Base-by-base conservation (phyloP, 1,139 yeast genomes). In the Pneumocystis carinii region DNA sequence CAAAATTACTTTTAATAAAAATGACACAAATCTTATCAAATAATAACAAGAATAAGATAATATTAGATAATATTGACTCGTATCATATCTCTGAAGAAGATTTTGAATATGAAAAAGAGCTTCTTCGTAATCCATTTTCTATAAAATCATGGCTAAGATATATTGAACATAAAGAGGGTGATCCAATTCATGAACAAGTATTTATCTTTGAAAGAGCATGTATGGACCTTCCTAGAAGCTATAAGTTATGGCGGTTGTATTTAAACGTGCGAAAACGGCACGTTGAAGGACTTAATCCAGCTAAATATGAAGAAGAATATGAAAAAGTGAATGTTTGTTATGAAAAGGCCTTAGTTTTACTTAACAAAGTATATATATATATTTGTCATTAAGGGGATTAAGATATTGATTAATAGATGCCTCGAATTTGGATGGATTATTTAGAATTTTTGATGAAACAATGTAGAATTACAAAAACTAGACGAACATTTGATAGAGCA, bases 161-260 rank as follows among this genome's bases (percentile, higher is more conserved):
- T 71, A 73, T 80, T 59, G 72, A 76, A 57, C 74, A 74, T 67
- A 79, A 79, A 65, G 37, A 63, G 32, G 62, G 65, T n/a, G 68
- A 75, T 62, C 66, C 78, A 1, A 65, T 75, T 7, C 63, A 69
- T 24, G 75, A 73, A 17, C 76, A 76, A 63, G 70, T 79, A 6
- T 80, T 80, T 66, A 76, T 86, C 4, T 70, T 82, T 29, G 81
- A 79, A 65, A 74, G 92, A 64, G 85, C 87, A 0, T 79, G 83
- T 8, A 66, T 69, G 7, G 71, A 73, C 14, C 70, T 84, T 32
- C 79, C 79, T n/a, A 71, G 81, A 55, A 78, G 83, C 19, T 78
- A 78, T 68, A 79, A 81, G 67, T 71, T 86, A 59, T 85, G 90
- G 90, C 71, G 73, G 64, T 59, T 71, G n/a, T 84, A 83, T 67